phyloP scores from a whole-genome alignment of 208 protist genomes.

The Phytomonas francai region DNA sequence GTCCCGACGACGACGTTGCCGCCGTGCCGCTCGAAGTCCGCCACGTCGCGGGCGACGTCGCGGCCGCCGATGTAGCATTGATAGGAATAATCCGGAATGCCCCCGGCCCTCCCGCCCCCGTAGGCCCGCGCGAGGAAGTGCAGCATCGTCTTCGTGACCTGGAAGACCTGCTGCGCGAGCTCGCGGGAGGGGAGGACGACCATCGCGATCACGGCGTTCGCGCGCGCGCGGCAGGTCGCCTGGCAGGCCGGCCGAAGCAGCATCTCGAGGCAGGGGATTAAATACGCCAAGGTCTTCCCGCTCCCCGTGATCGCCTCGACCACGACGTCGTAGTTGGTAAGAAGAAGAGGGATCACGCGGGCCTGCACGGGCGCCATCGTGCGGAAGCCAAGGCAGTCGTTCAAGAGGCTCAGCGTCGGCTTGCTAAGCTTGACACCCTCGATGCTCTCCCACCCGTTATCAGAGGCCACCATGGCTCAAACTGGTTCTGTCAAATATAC shows the following conservation, averaged over 20 bases:
- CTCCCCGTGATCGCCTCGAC: constrained; percentile 92
- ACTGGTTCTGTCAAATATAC: background rate
- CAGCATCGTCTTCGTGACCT: constrained; percentile 67
- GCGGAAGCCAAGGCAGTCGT: constrained; percentile 61
- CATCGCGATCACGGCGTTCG: constrained; percentile 76
- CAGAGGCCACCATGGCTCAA: constrained; percentile 1
- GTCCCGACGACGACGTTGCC: constrained; percentile 89
- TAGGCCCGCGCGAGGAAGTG: constrained; percentile 31
- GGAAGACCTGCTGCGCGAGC: constrained; percentile 92
- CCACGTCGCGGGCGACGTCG: constrained; percentile 71
- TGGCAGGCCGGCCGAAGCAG: constrained; percentile 49
- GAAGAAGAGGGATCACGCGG: constrained; percentile 82
- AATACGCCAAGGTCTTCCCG: constrained; percentile 92
- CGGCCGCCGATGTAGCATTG: constrained; percentile 90
- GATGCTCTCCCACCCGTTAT: constrained; percentile 67
- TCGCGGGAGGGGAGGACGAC: constrained; percentile 91
- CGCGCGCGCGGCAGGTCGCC: constrained; percentile 36
- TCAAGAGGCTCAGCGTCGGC: constrained; percentile 56
- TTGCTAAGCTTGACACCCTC: constrained; percentile 62
- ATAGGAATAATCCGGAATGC: constrained; percentile 58
- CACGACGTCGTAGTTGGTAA: constrained; percentile 88
- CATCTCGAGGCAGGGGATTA: constrained; percentile 87
- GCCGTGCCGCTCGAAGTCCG: constrained; percentile 67
- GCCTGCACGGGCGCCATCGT: constrained; percentile 91
- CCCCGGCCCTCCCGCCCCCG: background rate